These are phyloP conservation scores for Cyclaneusma minus DNA, from an alignment of 2,329 filamentous ascomycete species.

Conservation along the genomic window DNA sequence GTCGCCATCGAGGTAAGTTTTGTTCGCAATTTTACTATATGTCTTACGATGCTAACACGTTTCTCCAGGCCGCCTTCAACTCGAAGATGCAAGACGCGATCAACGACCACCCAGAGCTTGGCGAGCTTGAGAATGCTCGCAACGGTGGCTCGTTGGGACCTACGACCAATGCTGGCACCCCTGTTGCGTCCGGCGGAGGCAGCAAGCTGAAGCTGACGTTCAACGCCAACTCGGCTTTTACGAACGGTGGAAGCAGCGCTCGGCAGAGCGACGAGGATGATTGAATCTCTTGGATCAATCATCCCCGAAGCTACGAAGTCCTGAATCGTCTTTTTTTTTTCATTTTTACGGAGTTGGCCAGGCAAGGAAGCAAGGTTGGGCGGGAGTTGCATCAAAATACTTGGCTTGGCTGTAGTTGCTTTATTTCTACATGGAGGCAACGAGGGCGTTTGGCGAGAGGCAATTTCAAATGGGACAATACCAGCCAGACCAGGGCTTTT, in stretches of 20 bases:
- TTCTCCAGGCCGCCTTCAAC: constrained; percentile 37
- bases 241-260: constrained; percentile 24
- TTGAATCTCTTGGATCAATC: no score
- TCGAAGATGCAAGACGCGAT: constrained; percentile 36
- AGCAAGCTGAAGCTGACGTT: constrained; percentile 55
- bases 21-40: constrained; percentile 1
- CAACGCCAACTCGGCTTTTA: constrained; percentile 23
- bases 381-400: no score
- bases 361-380: no score
- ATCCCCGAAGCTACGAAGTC: no score
- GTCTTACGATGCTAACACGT: constrained; percentile 18
- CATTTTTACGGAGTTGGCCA: no score
- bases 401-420: no score
- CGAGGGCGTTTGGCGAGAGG: no score
- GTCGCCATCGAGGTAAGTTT: constrained; percentile 74
- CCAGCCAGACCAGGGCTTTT: no score
- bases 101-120: constrained; percentile 36
- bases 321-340: no score
- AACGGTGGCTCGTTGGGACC: constrained; percentile 25
- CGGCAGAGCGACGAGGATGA: constrained; percentile 38
- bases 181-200: constrained; percentile 33
- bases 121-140: constrained; percentile 30
- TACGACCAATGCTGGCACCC: constrained; percentile 46
- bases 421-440: no score
- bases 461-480: no score